These are phyloP conservation scores for Tephrocybe rancida DNA, from an alignment of 768 basidiomycete genomes.

Conservation along the genomic window DNA sequence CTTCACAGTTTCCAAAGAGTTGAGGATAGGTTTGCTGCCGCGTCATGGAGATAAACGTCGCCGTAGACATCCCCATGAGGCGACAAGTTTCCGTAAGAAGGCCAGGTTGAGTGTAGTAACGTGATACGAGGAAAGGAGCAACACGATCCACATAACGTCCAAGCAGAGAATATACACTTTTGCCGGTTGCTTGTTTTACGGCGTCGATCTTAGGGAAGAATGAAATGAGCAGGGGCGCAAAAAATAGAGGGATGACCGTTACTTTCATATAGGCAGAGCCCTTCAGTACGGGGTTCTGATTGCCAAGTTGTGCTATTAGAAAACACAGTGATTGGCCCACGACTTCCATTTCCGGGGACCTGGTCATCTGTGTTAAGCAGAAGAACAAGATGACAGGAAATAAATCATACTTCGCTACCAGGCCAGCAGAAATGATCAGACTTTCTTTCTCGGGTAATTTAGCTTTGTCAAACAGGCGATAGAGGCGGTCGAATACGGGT, in stretches of 20 bases:
- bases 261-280: slow-evolving; percentile 73
- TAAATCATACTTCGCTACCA: slow-evolving; percentile 48
- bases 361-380: slow-evolving; percentile 22
- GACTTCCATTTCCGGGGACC: slow-evolving; percentile 50
- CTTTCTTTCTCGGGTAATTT: slow-evolving; percentile 63
- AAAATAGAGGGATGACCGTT: slow-evolving; percentile 10
- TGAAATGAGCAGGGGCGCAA: neutral
- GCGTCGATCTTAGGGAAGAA: slow-evolving; percentile 50
- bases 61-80: slow-evolving; percentile 59
- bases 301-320: slow-evolving; percentile 67
- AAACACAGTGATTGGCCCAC: slow-evolving; percentile 62
- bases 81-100: slow-evolving; percentile 67
- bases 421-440: slow-evolving; percentile 59
- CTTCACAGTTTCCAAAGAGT: slow-evolving; percentile 65
- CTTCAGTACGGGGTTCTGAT: slow-evolving; percentile 68
- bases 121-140: slow-evolving; percentile 63
- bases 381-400: neutral
- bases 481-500: slow-evolving; percentile 45
- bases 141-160: slow-evolving; percentile 71
- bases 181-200: slow-evolving; percentile 59
- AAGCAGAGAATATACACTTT: slow-evolving; percentile 65
- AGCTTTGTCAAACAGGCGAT: slow-evolving; percentile 46
- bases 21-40: slow-evolving; percentile 67
- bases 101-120: slow-evolving; percentile 58
- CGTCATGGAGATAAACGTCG: slow-evolving; percentile 66